Base-by-base conservation (phyloP, 768 basidiomycete genomes). In the Rhizopogon sp. region DNA sequence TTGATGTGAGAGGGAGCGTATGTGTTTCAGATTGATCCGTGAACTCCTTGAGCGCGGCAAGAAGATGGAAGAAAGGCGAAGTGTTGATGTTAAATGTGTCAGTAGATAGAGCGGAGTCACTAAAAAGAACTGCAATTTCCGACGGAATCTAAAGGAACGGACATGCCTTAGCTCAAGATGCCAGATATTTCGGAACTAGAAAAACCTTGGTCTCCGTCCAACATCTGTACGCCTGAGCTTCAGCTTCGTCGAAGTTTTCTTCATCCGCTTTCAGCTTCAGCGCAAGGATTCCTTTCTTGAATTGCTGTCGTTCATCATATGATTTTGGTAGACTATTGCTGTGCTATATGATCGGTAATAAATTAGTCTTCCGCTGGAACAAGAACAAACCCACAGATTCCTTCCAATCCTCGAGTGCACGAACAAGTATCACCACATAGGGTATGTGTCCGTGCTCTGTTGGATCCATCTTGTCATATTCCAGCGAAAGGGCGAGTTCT, bases 161-260 rank as follows among this genome's bases (percentile, higher is more conserved):
- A 28, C 7, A 31, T 16, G n/a, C 35, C 20, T 13, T 0, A 29
- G 44, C 45, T 40, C 7, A 11, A 25, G 28, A 20, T 40, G 25
- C 2, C 14, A 11, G 9, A 65, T 68, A 33, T 3, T 37, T 37
- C 13, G 39, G 31, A 22, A 25, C 5, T 22, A 16, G n/a, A 22
- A 2, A 13, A 52, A 79, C 80, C 43, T 72, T 74, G 20, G 80
- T 79, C 52, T 74, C 74, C 0, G 82, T 82, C 85, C 85, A 94
- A 53, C 81, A 81, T 28, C 90, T 84, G 68, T 90, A 95, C 0
- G 89, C 91, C 66, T 97, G 90, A 6, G 87, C 78, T 63, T 88
- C 81, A 2, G 95, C 96, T 70, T 98, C 96, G 57, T 97, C 96
- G 66, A 94, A 94, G 72, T 98, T 99, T 76, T 99, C 97, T 66